A percentile compares a stretch with the other conserved stretches of the same genome.
Conservation (phyloP, 805 yeast genomes). For the Hanseniaspora nectarophila region DNA sequence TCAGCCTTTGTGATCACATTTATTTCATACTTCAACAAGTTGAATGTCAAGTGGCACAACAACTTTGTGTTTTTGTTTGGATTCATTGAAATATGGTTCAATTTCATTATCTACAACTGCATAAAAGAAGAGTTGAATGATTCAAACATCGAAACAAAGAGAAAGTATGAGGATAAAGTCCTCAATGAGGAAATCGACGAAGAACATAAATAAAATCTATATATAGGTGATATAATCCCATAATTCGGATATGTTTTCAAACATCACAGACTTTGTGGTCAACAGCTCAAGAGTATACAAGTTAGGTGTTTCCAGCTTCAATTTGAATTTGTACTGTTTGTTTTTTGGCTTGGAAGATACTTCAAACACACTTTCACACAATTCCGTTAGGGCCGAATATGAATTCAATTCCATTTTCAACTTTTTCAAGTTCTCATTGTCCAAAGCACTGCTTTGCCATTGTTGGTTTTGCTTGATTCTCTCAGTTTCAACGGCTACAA, state of each 20-base stretch:
- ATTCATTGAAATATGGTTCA: conserved; percentile 59
- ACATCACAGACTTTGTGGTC: neutral
- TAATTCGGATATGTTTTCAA: conserved; percentile 5
- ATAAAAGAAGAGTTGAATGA: conserved; percentile 52
- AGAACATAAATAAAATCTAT: conserved; percentile 12
- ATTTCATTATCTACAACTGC: conserved; percentile 48
- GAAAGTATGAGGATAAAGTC: conserved; percentile 16
- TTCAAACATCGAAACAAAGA: conserved; percentile 31
- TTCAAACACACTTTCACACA: neutral
- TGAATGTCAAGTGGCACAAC: conserved; percentile 40
- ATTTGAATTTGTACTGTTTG: neutral
- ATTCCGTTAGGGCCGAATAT: neutral
- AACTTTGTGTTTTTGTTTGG: conserved; percentile 48
- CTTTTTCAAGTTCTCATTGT: neutral
- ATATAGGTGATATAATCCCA: conserved; percentile 3
- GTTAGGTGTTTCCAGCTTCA: neutral
- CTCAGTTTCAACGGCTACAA: neutral
- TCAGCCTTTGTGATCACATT: conserved; percentile 40
- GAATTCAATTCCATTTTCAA: neutral
- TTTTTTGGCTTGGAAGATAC: neutral
- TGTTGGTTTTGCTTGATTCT: neutral
- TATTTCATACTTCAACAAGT: conserved; percentile 37
- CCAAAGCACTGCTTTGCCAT: neutral
- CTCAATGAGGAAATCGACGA: conserved; percentile 14
- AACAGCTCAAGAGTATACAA: neutral